These are phyloP conservation scores for Helotiales sp. DNA, from an alignment of 2,329 filamentous ascomycete species.

Conservation along the genomic window DNA sequence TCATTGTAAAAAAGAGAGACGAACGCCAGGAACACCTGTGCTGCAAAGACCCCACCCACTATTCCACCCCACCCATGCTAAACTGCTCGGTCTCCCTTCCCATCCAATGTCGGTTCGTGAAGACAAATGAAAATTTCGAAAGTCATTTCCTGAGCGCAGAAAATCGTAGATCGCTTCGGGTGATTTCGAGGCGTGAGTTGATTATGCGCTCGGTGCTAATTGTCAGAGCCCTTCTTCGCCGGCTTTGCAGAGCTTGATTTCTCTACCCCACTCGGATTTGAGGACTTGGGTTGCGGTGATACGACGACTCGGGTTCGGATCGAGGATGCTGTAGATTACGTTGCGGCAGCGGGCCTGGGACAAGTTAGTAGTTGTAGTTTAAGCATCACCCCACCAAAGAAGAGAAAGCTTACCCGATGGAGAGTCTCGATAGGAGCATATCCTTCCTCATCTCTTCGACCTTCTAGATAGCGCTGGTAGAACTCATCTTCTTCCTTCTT, in stretches of 20 bases:
- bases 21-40: conserved; percentile 13
- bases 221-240: conserved; percentile 88
- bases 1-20: background rate
- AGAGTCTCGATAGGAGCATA: conserved; percentile 96
- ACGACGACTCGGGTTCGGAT: conserved; percentile 87
- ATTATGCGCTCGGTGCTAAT: conserved; percentile 18
- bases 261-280: conserved; percentile 97
- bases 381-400: conserved; percentile 4
- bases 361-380: conserved; percentile 17
- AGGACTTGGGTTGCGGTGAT: conserved; percentile 96
- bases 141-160: too few relatives aligned
- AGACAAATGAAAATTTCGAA: conserved; percentile 8
- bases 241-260: conserved; percentile 95
- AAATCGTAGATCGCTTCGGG: too few relatives aligned
- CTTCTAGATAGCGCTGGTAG: conserved; percentile 90
- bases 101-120: conserved; percentile 2
- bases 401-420: conserved; percentile 71
- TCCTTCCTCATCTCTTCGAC: conserved; percentile 89
- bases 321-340: conserved; percentile 97
- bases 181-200: too few relatives aligned
- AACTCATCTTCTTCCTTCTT: conserved; percentile 98
- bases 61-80: background rate
- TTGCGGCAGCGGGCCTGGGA: conserved; percentile 90
- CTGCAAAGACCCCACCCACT: conserved; percentile 2
- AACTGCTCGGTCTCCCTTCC: conserved; percentile 1